These are phyloP conservation scores for Mayamaea pseudoterrestris DNA, from an alignment of 108 stramenopile genomes.

Conservation along the genomic window DNA sequence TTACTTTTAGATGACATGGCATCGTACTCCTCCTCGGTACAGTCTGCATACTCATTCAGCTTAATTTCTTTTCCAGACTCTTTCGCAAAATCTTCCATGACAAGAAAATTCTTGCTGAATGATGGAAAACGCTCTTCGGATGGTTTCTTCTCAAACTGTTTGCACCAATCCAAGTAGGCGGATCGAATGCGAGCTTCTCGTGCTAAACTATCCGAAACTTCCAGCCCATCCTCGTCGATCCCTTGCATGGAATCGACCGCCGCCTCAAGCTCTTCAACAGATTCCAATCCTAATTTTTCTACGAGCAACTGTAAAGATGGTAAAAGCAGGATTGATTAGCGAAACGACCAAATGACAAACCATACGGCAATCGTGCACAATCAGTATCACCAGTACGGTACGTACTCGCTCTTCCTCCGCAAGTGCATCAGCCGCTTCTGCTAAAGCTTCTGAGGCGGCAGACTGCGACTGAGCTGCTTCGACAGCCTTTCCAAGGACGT, in stretches of 20 bases:
- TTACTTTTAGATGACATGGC: slow-evolving; percentile 8
- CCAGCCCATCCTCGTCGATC: slow-evolving; percentile 56
- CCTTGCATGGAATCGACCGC: slow-evolving; percentile 71
- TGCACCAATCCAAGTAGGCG: slow-evolving; percentile 79
- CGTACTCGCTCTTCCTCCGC: slow-evolving; percentile 76
- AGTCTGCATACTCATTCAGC: slow-evolving; percentile 72
- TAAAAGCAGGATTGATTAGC: background rate
- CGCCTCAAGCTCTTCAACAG: slow-evolving; percentile 68
- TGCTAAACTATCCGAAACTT: slow-evolving; percentile 44
- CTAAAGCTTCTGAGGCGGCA: slow-evolving; percentile 54
- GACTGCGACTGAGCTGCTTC: slow-evolving; percentile 59
- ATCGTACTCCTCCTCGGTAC: slow-evolving; percentile 66
- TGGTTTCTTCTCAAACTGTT: slow-evolving; percentile 49
- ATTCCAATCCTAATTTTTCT: slow-evolving; percentile 51
- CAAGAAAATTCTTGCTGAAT: slow-evolving; percentile 62
- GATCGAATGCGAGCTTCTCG: slow-evolving; percentile 77
- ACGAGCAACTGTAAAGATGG: slow-evolving; percentile 23
- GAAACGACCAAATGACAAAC: slow-evolving; percentile 1
- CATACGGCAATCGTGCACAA: too few species aligned
- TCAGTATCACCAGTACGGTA: too few species aligned
- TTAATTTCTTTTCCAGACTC: slow-evolving; percentile 61
- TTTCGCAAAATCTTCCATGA: slow-evolving; percentile 75
- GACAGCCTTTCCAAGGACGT: slow-evolving; percentile 48
- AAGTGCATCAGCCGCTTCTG: slow-evolving; percentile 72
- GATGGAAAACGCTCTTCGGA: slow-evolving; percentile 63